Evolutionary conservation across 2,329 filamentous ascomycete genomes (phyloP).

Genomic region (Stachybotrys chlorohalonatus): DNA sequence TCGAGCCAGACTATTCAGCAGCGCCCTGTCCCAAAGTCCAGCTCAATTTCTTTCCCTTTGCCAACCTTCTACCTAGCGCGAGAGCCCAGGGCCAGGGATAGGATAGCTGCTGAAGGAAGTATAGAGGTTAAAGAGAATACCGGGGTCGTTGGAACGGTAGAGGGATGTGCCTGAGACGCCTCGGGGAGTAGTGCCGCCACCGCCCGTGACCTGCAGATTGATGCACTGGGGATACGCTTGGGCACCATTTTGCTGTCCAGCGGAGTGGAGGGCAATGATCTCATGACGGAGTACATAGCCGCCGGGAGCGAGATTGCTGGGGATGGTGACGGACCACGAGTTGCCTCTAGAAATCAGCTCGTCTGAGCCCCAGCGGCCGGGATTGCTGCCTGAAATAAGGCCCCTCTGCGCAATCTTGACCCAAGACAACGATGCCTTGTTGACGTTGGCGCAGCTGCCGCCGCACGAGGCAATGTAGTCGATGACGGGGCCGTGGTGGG

Average conservation of each 20-base stretch:
- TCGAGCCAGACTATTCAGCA: too few species aligned
- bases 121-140: slow-evolving; percentile 23
- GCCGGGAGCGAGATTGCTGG: slow-evolving; percentile 19
- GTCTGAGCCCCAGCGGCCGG: slow-evolving; percentile 26
- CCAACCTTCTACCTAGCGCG: too few species aligned
- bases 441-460: slow-evolving; percentile 44
- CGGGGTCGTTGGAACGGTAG: slow-evolving; percentile 18
- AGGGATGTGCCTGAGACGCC: slow-evolving; percentile 20
- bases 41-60: too few species aligned
- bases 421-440: slow-evolving; percentile 44
- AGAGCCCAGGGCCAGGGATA: slow-evolving; percentile 16
- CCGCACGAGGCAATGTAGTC: slow-evolving; percentile 53
- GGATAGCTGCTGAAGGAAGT: slow-evolving; percentile 13
- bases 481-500: slow-evolving; percentile 44
- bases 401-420: slow-evolving; percentile 56
- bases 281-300: slow-evolving; percentile 43
- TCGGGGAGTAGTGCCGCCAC: slow-evolving; percentile 20
- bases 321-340: slow-evolving; percentile 24
- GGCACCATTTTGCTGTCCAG: slow-evolving; percentile 32
- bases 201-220: slow-evolving; percentile 34
- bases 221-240: slow-evolving; percentile 44
- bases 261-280: slow-evolving; percentile 40
- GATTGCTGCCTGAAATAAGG: slow-evolving; percentile 24
- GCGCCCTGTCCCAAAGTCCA: too few species aligned
- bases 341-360: slow-evolving; percentile 31